Evolutionary conservation across 805 yeast species (phyloP), one percentile per base, ranked within the genome.

Genomic region (Zygoascus biomembranicola): DNA sequence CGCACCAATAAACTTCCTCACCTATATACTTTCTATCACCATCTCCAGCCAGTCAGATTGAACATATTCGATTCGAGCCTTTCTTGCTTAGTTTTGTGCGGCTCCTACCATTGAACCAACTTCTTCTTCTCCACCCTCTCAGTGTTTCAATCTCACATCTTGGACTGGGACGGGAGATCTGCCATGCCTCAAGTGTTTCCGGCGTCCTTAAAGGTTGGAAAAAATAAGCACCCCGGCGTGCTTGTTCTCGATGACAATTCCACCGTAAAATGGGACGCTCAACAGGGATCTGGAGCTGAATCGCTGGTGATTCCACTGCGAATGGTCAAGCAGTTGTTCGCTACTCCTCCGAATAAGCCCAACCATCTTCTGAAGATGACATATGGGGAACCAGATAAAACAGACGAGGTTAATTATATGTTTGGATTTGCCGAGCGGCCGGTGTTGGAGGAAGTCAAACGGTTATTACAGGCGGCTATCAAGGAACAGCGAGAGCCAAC

Each of bases 301-400:
- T 16, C 42, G 19, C 5, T 52, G 31, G 45, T 23, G 16, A 23
- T 51, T 49, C 19, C 39, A n/a, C 16, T 52, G 11, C 41, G 32
- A 8, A n/a, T 13, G n/a, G 54, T 52, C 42, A 47, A 42, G 16
- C 41, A 31, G 18, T 11, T 47, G 47, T 45, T 35, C 13, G 52
- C 55, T 32, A 52, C 55, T 31, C 52, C 55, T 9, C 52, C 59
- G 9, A 41, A 55, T 2, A 75, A 82, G 23, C 84, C 82, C 13
- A 84, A 82, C 60, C 80, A 85, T 85, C 77, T 80, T 70, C 68
- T 88, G 50, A 79, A 79, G 60, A 69, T 88, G n/a, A 68, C 80
- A 8, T 77, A 58, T 43, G 41, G 44, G 14, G 20, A 31, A 8
- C 39, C 18, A 14, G 53, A 47, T 13, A 13, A 44, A 18, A 47